phyloP scores from a whole-genome alignment of 1,284 basidiomycete genomes.

The Kwoniella shivajii region DNA sequence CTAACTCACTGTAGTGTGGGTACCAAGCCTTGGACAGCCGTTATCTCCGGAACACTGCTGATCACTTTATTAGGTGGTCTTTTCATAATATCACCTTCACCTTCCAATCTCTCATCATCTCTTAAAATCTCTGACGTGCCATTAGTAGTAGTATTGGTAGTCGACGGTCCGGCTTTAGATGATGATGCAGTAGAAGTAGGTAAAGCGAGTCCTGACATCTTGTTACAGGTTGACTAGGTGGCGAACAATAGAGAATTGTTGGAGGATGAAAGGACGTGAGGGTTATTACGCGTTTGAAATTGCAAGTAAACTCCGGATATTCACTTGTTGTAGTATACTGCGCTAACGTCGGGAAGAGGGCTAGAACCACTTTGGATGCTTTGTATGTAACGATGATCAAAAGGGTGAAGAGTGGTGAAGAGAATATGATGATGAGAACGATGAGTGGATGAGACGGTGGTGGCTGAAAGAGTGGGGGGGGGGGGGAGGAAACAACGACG shows the following conservation, averaged over 20 bases:
- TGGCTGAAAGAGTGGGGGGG: not conserved
- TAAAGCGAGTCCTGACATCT: conserved; percentile 21
- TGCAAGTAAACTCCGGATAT: too few relatives aligned
- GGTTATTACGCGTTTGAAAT: too few relatives aligned
- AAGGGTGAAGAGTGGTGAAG: not conserved
- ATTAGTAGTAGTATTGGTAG: not conserved
- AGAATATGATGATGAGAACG: not conserved
- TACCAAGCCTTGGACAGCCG: conserved; percentile 90
- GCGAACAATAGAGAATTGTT: not conserved
- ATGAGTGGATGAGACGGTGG: not conserved
- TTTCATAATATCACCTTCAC: conserved; percentile 17
- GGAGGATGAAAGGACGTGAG: too few relatives aligned
- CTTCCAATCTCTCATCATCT: conserved; percentile 12
- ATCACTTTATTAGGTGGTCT: conserved; percentile 22
- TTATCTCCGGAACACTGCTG: conserved; percentile 65
- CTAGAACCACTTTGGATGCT: too few relatives aligned
- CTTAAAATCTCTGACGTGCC: not conserved
- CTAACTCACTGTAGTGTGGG: conserved; percentile 80
- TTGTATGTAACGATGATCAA: not conserved
- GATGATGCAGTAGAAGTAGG: conserved; percentile 5
- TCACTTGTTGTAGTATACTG: too few relatives aligned
- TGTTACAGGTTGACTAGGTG: not conserved
- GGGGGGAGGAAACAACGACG: not conserved
- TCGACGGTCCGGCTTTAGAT: conserved; percentile 12
- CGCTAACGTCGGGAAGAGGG: too few relatives aligned